Percentiles rank a stretch among this genome's conserved stretches.
Evolutionary conservation across 2,329 filamentous ascomycete species (phyloP).

Genomic region (Tolypocladium nubicola): DNA sequence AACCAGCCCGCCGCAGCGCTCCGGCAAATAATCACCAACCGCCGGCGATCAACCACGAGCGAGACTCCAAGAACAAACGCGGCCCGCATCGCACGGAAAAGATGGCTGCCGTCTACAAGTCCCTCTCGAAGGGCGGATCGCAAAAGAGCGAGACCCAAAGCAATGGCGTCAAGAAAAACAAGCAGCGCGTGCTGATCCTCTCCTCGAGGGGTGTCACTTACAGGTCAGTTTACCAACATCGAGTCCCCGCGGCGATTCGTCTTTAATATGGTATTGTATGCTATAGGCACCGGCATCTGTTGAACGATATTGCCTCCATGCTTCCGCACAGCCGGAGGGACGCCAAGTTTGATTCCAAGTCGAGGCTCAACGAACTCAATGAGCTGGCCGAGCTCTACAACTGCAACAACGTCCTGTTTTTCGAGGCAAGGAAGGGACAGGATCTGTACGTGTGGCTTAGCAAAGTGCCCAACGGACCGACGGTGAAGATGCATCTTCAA

Average conservation of each 20-base stretch:
- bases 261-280: conserved; percentile 2
- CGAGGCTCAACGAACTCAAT: conserved; percentile 73
- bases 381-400: conserved; percentile 71
- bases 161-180: conserved; percentile 49
- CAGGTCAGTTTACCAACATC: conserved; percentile 40
- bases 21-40: neutral
- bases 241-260: neutral
- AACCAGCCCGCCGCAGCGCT: neutral
- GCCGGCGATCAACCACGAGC: neutral
- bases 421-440: conserved; percentile 88
- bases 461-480: conserved; percentile 67
- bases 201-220: conserved; percentile 89
- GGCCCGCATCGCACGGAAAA: conserved; percentile 3
- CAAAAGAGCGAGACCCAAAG: conserved; percentile 37
- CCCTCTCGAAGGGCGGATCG: conserved; percentile 50
- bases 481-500: conserved; percentile 62
- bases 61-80: neutral
- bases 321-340: conserved; percentile 91
- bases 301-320: conserved; percentile 80
- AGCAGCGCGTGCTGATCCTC: conserved; percentile 75
- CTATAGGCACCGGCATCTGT: conserved; percentile 76
- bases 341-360: conserved; percentile 94
- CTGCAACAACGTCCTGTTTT: conserved; percentile 90
- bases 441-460: conserved; percentile 92
- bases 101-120: conserved; percentile 66